These are phyloP conservation scores for Naganishia kalamii DNA, from an alignment of 768 basidiomycete genomes.

Conservation along the genomic window DNA sequence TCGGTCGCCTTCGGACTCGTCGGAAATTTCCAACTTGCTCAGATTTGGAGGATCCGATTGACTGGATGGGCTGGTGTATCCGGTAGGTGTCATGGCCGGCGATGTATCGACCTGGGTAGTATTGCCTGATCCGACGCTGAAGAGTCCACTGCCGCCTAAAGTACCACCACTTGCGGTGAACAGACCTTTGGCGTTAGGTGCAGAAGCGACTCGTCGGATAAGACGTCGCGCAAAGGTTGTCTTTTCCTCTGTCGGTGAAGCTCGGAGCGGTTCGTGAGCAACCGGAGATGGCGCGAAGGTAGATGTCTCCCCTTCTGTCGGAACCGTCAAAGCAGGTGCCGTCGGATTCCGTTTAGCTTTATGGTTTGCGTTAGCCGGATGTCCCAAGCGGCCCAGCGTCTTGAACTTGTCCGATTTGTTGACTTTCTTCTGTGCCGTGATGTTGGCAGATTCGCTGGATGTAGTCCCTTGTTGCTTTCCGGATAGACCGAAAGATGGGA, in stretches of 20 bases:
- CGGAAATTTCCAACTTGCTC: not conserved
- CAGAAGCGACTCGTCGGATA: conserved; percentile 89
- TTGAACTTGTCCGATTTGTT: conserved; percentile 10
- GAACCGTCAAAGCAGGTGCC: not conserved
- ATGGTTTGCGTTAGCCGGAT: not conserved
- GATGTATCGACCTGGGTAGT: conserved; percentile 7
- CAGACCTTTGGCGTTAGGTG: conserved; percentile 89
- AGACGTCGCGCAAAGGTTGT: conserved; percentile 63
- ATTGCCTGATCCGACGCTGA: conserved; percentile 1
- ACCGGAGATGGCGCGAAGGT: not conserved
- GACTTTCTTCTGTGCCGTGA: not conserved
- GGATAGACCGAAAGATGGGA: not conserved
- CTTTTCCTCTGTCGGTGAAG: conserved; percentile 22
- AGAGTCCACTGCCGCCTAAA: not conserved
- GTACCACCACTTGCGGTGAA: conserved; percentile 50
- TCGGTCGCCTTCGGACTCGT: not conserved
- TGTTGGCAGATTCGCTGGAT: not conserved
- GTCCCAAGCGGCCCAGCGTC: conserved; percentile 3
- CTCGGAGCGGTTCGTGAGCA: not conserved
- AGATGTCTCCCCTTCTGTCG: not conserved
- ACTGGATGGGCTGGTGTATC: not conserved
- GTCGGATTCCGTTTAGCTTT: not conserved
- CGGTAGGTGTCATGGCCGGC: conserved; percentile 2
- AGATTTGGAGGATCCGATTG: not conserved
- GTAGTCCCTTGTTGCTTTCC: not conserved